Conservation (phyloP, 257 asterid species). For the Avicennia marina region DNA sequence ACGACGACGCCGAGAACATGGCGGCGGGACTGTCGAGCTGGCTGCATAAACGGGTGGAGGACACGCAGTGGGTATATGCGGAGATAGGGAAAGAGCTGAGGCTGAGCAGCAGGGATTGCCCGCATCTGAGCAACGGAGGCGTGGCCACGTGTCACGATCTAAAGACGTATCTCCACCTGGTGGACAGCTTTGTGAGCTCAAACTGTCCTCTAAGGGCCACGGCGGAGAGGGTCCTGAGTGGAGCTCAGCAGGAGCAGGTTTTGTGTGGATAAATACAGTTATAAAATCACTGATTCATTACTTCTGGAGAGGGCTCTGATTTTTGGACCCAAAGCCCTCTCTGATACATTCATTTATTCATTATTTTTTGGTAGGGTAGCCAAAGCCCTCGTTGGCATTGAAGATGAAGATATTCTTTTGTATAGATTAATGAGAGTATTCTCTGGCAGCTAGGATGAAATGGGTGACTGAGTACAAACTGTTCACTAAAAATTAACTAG, state of each 20-base stretch:
- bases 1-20: neutral
- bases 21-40: conserved; percentile 37
- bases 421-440: too few species aligned
- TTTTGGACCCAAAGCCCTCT: neutral
- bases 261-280: conserved; percentile 5
- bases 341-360: too few species aligned
- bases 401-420: too few species aligned
- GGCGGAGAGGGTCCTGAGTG: conserved; percentile 40
- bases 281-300: too few species aligned
- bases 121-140: conserved; percentile 35
- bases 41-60: conserved; percentile 49
- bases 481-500: too few species aligned
- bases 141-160: conserved; percentile 77
- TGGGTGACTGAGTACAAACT: too few species aligned
- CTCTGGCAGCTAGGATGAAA: too few species aligned
- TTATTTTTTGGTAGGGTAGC: neutral
- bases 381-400: too few species aligned
- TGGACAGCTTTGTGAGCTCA: conserved; percentile 51
- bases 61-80: conserved; percentile 76
- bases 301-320: neutral
- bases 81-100: conserved; percentile 79
- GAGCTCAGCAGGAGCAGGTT: too few species aligned
- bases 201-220: conserved; percentile 62
- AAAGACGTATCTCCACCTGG: conserved; percentile 77
- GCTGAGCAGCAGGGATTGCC: conserved; percentile 60